Evolutionary conservation across 805 yeast species (phyloP), one percentile per base, ranked within the genome.

Genomic region (Kregervanrija pseudodelftensis): DNA sequence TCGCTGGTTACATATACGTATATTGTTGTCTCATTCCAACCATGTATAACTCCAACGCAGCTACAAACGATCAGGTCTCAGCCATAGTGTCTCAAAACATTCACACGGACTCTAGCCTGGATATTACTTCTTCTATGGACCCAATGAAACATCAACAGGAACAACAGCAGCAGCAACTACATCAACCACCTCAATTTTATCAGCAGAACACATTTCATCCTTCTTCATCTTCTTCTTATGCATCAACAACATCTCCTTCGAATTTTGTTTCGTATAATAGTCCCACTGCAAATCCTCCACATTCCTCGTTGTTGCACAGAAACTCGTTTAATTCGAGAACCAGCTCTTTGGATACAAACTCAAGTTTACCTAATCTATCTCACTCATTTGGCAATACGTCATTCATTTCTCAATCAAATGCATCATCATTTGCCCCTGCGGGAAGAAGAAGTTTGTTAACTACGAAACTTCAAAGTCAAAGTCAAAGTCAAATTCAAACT

Each of bases 211-310:
- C 50, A 40, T 30, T 47, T 30, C 37, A 40, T 9, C 37, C 39
- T 13, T 39, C 45, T 0, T 33, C 50, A 1, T 52, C 59, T 1
- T 59, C 63, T 11, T 56, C 62, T 3, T 58, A 52, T 40, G 55
- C 59, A 4, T 49, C 58, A 14, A 48, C 55, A 17, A 54, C 62
- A 0, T 59, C 63, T 8, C 63, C 65, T 12, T 54, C 65, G 7
- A 58, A 58, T 44, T 59, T 56, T 37, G 56, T 52, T 34, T 48
- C 56, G 36, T 58, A 57, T 31, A 45, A 68, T 64, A 48, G 64
- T 57, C 58, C 68, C 37, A 52, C 63, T 22, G 61, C 63, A 15
- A 51, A 59, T 40, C 64, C 66, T 17, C 63, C 63, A 13, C 55
- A 45, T 39, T 14, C 54, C 3, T 41, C 59, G 9, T 49, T 56